Evolutionary conservation across 495 filamentous ascomycete species (phyloP), one percentile per base, ranked within the genome.

Genomic region (Daldinia grandis): DNA sequence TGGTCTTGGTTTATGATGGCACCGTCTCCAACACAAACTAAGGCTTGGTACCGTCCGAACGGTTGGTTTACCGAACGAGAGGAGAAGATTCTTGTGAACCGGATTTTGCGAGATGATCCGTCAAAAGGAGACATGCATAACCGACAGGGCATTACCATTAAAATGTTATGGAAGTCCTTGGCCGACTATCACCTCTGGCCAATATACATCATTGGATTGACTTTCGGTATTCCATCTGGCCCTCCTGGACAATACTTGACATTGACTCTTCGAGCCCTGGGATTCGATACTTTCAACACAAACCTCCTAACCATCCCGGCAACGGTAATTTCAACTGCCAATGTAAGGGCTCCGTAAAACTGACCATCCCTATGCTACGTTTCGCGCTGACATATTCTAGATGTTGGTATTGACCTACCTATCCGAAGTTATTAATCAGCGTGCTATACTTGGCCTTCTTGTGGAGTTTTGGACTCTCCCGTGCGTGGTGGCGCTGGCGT

Each of bases 1-100:
- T 71, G 79, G 5, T 83, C 86, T 0, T 87, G 79, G 72, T 79
- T 83, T 42, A 76, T 84, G 58, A 87, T 90, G 82, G 86, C 87
- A 1, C 78, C 73, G 17, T 77, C 79, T 3, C 79, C 79, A 17
- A 74, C 71, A 24, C 82, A 89, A 73, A 89, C 87, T 0, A 80
- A 80, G 33, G 82, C 77, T 55, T 84, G 84, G 83, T 83, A 84
- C 60, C 77, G 86, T 12, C 80, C 83, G 14, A 86, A 85, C 59
- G 86, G 86, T 4, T 90, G 88, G 87, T 89, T 89, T 71, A 82
- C 74, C 0, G 86, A 87, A 14, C 81, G 81, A 17, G 87, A 88
- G 64, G 86, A 84, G 37, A 72, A 70, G 15, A 90, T 90, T 65
- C 76, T 89, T 5, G 86, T 88, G 24, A 90, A 90, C 69, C 83